phyloP scores from a whole-genome alignment of 2,329 filamentous ascomycete genomes.

The Trichoderma atroviride region DNA sequence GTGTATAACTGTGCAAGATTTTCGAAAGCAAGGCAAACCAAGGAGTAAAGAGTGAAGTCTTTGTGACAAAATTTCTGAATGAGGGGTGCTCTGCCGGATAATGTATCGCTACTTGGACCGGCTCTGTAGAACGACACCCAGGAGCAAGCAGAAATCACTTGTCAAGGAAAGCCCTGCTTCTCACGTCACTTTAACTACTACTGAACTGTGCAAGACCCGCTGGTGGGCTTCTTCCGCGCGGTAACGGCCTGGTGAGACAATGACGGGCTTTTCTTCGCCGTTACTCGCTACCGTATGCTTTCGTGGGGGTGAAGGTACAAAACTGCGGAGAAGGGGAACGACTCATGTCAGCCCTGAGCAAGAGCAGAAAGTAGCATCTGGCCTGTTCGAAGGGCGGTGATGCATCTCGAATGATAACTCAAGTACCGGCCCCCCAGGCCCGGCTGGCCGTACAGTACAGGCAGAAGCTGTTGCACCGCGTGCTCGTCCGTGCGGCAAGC shows the following conservation, averaged over 20 bases:
- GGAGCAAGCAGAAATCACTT: conserved; percentile 19
- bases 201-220: conserved; percentile 26
- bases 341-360: conserved; percentile 24
- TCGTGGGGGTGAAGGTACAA: conserved; percentile 27
- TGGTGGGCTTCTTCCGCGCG: conserved; percentile 25
- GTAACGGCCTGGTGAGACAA: conserved; percentile 28
- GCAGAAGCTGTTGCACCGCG: conserved; percentile 18
- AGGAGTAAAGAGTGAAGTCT: conserved; percentile 15
- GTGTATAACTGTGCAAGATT: conserved; percentile 1
- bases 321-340: conserved; percentile 26
- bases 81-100: conserved; percentile 23
- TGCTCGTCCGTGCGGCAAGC: conserved; percentile 19
- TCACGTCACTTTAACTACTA: conserved; percentile 25
- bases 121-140: conserved; percentile 8
- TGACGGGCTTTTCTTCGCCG: conserved; percentile 28
- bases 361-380: conserved; percentile 20
- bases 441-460: conserved; percentile 13
- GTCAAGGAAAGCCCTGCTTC: conserved; percentile 25
- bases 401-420: conserved; percentile 20
- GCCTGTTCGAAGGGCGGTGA: conserved; percentile 15
- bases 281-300: conserved; percentile 25
- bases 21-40: background rate
- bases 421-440: conserved; percentile 23
- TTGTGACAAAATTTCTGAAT: conserved; percentile 15
- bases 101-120: conserved; percentile 24